phyloP scores from a whole-genome alignment of 176 grass and related monocot species.

The Triticum dicoccoides region DNA sequence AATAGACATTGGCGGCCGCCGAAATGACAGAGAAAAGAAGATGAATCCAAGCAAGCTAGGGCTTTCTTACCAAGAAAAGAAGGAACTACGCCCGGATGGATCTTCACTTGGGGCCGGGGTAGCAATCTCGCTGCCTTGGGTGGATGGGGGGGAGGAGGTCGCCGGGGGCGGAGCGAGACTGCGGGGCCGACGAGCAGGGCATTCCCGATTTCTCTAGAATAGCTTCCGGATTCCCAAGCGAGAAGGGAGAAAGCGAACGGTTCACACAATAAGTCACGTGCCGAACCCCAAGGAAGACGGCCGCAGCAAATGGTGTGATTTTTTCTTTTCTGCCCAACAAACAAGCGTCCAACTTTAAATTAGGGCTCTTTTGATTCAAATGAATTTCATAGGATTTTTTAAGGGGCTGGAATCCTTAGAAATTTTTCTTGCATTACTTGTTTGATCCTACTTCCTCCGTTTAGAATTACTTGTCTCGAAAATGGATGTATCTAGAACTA shows the following conservation, averaged over 20 bases:
- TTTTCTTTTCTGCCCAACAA: no score
- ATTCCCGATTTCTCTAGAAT: neutral
- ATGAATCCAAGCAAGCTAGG: neutral
- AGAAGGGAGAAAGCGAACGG: neutral
- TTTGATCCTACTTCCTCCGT: no score
- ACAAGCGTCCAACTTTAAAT: no score
- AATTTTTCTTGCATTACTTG: no score
- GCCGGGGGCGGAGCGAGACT: neutral
- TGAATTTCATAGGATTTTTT: no score
- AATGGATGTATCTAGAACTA: no score
- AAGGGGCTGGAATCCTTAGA: no score
- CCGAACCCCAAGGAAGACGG: neutral
- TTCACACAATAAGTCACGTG: neutral
- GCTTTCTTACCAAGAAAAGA: neutral
- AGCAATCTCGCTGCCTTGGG: neutral
- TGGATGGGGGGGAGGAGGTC: neutral
- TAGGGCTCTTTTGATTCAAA: no score
- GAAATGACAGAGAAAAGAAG: neutral
- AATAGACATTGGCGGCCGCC: neutral
- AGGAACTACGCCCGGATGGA: neutral
- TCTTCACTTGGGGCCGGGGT: neutral
- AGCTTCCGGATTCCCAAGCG: conserved; percentile 26
- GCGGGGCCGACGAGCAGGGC: neutral
- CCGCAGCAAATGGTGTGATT: no score
- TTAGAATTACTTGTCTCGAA: no score